Percentiles rank a stretch among this genome's conserved stretches.
These are phyloP conservation scores for Nakazawaea pomicola DNA, from an alignment of 805 yeast genomes.

Conservation along the genomic window DNA sequence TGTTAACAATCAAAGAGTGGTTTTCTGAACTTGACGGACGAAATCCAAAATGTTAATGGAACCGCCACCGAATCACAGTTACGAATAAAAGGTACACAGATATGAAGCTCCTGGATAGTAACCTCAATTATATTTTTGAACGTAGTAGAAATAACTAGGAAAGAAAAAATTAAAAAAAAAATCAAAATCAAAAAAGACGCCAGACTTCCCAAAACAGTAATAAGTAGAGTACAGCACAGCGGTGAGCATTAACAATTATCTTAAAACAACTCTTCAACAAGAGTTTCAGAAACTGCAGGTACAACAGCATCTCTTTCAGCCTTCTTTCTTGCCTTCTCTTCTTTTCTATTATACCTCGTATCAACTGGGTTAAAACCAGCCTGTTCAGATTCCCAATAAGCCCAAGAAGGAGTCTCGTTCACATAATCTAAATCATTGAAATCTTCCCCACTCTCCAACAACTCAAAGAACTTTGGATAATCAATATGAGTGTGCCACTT, in stretches of 20 bases:
- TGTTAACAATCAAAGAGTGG: no score
- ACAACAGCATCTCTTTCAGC: conserved; percentile 28
- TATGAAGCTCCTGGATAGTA: no score
- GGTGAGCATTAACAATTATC: no score
- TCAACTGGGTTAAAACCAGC: conserved; percentile 92
- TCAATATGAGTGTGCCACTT: conserved; percentile 90
- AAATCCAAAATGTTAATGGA: no score
- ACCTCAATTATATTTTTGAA: no score
- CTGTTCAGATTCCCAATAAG: conserved; percentile 76
- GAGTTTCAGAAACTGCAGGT: no score
- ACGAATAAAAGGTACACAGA: no score
- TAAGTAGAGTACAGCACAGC: no score
- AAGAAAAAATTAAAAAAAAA: background rate
- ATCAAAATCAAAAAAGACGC: background rate
- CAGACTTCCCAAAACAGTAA: background rate
- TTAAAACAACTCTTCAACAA: no score
- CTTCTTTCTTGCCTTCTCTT: conserved; percentile 48
- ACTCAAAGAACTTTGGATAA: conserved; percentile 65
- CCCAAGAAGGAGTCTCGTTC: conserved; percentile 84
- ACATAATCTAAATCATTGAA: conserved; percentile 80
- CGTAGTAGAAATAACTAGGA: no score
- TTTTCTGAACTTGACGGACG: no score
- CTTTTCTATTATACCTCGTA: conserved; percentile 59
- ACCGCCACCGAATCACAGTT: no score
- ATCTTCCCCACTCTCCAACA: conserved; percentile 52